A percentile compares a stretch with the other conserved stretches of the same genome.
These are phyloP conservation scores for Ligustrum vulgare DNA, from an alignment of 257 asterid genomes.

Conservation along the genomic window DNA sequence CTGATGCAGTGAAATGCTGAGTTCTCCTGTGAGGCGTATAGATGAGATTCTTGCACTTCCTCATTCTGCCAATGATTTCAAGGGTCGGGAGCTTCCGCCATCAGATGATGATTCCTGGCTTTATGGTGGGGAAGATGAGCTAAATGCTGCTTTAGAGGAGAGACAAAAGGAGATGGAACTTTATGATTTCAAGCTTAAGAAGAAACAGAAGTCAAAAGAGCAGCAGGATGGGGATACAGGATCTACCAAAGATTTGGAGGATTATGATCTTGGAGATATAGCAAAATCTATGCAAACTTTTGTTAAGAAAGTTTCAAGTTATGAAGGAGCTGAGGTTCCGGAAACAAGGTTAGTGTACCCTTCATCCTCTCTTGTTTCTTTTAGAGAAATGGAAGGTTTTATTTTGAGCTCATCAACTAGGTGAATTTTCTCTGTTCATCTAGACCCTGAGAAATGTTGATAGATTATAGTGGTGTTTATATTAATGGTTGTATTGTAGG, in stretches of 20 bases:
- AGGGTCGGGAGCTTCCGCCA: conserved; percentile 64
- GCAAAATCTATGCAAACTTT: conserved; percentile 87
- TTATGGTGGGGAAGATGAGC: conserved; percentile 84
- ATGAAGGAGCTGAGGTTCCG: conserved; percentile 92
- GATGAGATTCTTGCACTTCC: conserved; percentile 86
- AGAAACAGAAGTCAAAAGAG: conserved; percentile 60
- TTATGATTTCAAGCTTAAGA: conserved; percentile 54
- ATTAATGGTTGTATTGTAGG: neutral
- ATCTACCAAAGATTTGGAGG: conserved; percentile 42
- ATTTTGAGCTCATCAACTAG: conserved; percentile 14
- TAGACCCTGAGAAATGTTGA: neutral
- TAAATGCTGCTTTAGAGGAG: conserved; percentile 79
- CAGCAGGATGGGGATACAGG: conserved; percentile 49
- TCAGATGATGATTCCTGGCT: conserved; percentile 97
- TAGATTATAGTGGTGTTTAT: neutral
- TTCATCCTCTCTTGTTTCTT: conserved; percentile 16
- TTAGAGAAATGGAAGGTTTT: neutral
- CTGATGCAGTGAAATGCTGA: conserved; percentile 69
- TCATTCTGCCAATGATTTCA: conserved; percentile 61
- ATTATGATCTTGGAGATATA: conserved; percentile 69
- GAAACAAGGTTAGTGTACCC: conserved; percentile 53
- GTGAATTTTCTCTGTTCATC: neutral
- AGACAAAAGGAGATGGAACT: conserved; percentile 86
- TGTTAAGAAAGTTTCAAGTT: conserved; percentile 67
- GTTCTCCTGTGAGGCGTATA: conserved; percentile 67